Evolutionary conservation across 371 early-diverging fungal genomes (phyloP), one percentile per base, ranked within the genome.

Genomic region (Rhizomucor miehei): DNA sequence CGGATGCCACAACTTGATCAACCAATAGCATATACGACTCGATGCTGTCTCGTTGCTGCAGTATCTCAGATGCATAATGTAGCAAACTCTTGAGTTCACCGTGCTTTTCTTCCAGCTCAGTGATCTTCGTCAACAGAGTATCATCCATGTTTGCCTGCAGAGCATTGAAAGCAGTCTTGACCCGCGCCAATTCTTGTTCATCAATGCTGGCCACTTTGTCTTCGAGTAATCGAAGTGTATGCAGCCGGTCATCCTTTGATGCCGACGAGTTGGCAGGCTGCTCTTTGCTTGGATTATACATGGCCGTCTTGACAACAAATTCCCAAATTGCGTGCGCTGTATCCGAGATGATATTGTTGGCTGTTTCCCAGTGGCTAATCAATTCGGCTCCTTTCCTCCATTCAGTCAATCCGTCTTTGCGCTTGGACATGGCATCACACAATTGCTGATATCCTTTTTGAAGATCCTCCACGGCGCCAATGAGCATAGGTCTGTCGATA

Each of bases 311-410:
- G 21, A 51, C 57, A 34, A 62, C 52, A 58, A 73, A 73, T 24
- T 65, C 60, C 72, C 74, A 77, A 0, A 71, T n/a, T n/a, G 57
- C 56, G 10, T 62, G 56, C 1, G 72, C 67, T 9, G 65, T 37
- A 1, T 52, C 51, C 1, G 29, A 13, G 10, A 69, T 48, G 6
- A 44, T 39, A 9, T 51, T 47, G 9, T 61, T 44, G 6, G 63
- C 65, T 1, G 55, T 25, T 3, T 57, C 60, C 24, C 58, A 52
- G 14, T 64, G 59, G 1, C 17, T 6, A 9, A 67, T 62, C 72
- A 67, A 72, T 13, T 25, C 34, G 4, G 57, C 51, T 14, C 63
- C 53, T 37, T 61, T 57, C 8, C 54, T 35, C 45, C 23, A 63
- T 24, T 1, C 53, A 39, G n/a, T 48, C 46, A 74, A 43, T n/a